A percentile compares a stretch with the other conserved stretches of the same genome.
Evolutionary conservation across 345 rosid species (phyloP).

Genomic region (Syzygium grande): DNA sequence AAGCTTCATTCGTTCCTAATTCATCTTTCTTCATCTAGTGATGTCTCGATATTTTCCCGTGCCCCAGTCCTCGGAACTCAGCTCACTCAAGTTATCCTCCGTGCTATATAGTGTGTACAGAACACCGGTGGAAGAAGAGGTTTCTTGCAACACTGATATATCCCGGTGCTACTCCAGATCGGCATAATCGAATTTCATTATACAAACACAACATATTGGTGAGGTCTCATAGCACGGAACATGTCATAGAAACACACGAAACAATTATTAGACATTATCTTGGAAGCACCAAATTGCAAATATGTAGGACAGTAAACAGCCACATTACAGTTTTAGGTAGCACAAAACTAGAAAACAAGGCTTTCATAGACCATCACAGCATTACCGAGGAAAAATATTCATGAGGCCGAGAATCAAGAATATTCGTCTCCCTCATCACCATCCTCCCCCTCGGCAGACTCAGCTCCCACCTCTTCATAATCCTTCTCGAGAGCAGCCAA

Average conservation of each 20-base stretch:
- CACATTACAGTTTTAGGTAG: not conserved
- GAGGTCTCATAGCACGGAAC: not conserved
- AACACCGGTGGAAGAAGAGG: not conserved
- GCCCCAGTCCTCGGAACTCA: not conserved
- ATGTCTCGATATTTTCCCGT: not conserved
- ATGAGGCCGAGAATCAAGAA: not conserved
- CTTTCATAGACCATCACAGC: not conserved
- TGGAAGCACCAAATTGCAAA: not conserved
- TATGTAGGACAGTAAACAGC: not conserved
- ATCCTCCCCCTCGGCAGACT: constrained; percentile 44
- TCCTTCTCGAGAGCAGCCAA: constrained; percentile 48
- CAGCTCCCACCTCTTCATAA: constrained; percentile 52
- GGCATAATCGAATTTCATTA: not conserved
- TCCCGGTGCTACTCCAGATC: not conserved
- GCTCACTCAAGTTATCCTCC: not conserved
- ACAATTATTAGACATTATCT: not conserved
- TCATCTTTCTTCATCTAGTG: not conserved
- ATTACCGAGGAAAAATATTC: not conserved
- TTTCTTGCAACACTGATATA: not conserved
- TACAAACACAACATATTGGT: not conserved
- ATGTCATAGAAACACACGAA: not conserved
- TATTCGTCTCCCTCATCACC: constrained; percentile 42
- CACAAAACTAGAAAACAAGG: not conserved
- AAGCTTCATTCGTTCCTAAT: not conserved
- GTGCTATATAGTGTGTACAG: not conserved